Conservation (phyloP, 108 stramenopile genomes). For the Schizochytrium sp. region DNA sequence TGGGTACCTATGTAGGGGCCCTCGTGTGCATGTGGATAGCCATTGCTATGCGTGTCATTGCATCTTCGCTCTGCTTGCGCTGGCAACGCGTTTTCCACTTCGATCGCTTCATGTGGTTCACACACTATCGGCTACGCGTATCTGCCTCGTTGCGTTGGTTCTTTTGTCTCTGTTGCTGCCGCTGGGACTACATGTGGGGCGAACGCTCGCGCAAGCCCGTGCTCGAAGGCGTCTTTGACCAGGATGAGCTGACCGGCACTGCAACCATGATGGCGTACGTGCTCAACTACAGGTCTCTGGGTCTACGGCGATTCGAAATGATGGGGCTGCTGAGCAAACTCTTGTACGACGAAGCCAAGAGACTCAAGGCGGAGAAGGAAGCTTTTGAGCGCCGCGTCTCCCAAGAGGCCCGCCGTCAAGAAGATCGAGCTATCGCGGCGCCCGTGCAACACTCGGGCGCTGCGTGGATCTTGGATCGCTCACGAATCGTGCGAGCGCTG, state of each 20-base stretch:
- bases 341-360: background rate
- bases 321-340: background rate
- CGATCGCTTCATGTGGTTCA: background rate
- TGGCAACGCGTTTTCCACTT: background rate
- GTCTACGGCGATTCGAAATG: background rate
- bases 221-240: background rate
- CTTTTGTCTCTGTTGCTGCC: background rate
- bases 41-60: background rate
- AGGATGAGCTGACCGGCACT: background rate
- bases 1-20: background rate
- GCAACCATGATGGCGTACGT: background rate
- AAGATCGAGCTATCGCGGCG: background rate
- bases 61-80: background rate
- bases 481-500: background rate
- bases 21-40: background rate
- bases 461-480: background rate
- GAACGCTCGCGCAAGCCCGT: background rate
- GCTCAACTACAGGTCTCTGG: background rate
- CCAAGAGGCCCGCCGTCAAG: background rate
- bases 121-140: background rate
- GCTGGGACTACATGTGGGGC: slow-evolving; percentile 4
- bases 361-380: background rate
- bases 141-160: background rate
- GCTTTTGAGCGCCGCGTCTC: background rate
- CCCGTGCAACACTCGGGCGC: background rate